phyloP scores from a whole-genome alignment of 2,329 filamentous ascomycete species.

The Colletotrichum chlorophyti region DNA sequence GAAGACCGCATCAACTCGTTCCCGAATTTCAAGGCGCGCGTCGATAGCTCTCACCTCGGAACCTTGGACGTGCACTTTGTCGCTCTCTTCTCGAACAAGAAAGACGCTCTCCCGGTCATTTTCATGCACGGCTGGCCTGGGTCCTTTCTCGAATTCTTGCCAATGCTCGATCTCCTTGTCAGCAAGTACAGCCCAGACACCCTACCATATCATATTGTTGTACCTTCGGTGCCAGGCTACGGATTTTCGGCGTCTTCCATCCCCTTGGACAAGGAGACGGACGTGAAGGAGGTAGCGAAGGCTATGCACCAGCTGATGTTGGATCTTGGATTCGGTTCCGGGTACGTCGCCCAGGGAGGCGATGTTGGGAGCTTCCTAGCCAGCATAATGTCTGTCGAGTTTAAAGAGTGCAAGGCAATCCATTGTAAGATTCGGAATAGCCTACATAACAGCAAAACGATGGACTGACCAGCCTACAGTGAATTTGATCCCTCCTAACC shows the following conservation, averaged over 20 bases:
- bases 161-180: constrained; percentile 52
- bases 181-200: constrained; percentile 54
- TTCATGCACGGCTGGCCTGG: constrained; percentile 64
- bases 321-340: constrained; percentile 55
- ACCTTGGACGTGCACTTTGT: constrained; percentile 57
- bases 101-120: constrained; percentile 56
- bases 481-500: background rate
- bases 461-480: background rate
- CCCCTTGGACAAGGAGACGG: constrained; percentile 35
- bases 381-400: constrained; percentile 47
- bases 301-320: constrained; percentile 59
- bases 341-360: constrained; percentile 63
- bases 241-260: constrained; percentile 49
- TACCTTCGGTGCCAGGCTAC: constrained; percentile 62
- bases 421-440: constrained; percentile 26
- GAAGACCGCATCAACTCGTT: constrained; percentile 50
- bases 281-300: constrained; percentile 39
- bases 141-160: constrained; percentile 62
- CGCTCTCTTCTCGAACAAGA: constrained; percentile 58
- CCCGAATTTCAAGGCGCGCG: constrained; percentile 51
- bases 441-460: fast-evolving
- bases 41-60: constrained; percentile 43
- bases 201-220: constrained; percentile 63
- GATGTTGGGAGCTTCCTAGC: constrained; percentile 58
- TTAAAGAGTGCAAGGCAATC: constrained; percentile 54